A percentile compares a stretch with the other conserved stretches of the same genome.
Evolutionary conservation across 495 filamentous ascomycete species (phyloP).

Genomic region (Choiromyces venosus): DNA sequence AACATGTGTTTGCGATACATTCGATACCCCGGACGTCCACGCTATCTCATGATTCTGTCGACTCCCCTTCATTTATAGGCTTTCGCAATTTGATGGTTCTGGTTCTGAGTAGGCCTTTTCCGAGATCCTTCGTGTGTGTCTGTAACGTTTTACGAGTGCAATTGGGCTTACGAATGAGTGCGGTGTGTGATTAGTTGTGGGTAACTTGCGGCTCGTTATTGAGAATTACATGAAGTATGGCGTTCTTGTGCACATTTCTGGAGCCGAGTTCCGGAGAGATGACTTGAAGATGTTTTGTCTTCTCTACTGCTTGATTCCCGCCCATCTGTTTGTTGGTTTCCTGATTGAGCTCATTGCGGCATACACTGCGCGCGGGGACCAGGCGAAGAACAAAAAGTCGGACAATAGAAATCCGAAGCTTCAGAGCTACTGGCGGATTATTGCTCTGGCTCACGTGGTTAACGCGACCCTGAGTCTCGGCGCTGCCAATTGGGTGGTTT

Average conservation of each 20-base stretch:
- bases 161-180: conserved; percentile 25
- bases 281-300: conserved; percentile 70
- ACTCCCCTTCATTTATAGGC: conserved; percentile 76
- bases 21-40: conserved; percentile 64
- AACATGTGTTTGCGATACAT: conserved; percentile 83
- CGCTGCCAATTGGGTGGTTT: conserved; percentile 78
- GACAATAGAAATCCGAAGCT: conserved; percentile 57
- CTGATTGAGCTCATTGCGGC: conserved; percentile 78
- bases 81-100: conserved; percentile 96
- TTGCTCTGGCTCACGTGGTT: conserved; percentile 70
- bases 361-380: conserved; percentile 60
- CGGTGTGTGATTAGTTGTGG: conserved; percentile 58
- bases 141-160: background rate
- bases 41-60: conserved; percentile 72
- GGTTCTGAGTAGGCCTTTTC: conserved; percentile 60
- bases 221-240: conserved; percentile 93
- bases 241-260: conserved; percentile 83
- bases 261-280: conserved; percentile 76
- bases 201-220: conserved; percentile 86
- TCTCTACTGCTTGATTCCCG: conserved; percentile 79
- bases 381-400: conserved; percentile 58
- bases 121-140: background rate
- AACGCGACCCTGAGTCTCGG: conserved; percentile 77
- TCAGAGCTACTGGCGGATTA: conserved; percentile 66
- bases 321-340: conserved; percentile 82